These are phyloP conservation scores for Novymonas esmeraldas DNA, from an alignment of 208 protist genomes.

Conservation along the genomic window DNA sequence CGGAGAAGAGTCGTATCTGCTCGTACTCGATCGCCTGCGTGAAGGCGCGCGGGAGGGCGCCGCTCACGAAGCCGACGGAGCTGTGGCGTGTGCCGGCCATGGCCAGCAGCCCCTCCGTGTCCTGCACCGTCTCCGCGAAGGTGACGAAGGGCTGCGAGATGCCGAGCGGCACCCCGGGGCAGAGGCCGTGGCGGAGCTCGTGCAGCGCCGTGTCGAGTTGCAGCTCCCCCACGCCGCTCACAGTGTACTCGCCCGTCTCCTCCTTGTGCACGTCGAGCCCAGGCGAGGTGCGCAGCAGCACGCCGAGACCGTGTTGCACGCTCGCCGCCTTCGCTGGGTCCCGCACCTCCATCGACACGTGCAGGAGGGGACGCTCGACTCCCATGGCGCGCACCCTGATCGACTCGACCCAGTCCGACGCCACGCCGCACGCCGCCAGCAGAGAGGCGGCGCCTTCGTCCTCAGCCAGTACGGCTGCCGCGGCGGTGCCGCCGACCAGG, in stretches of 20 bases:
- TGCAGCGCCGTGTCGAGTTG: conserved; percentile 98
- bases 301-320: conserved; percentile 95
- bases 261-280: conserved; percentile 93
- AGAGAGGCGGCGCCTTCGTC: conserved; percentile 24
- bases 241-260: conserved; percentile 98
- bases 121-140: conserved; percentile 98
- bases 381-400: conserved; percentile 44
- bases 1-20: conserved; percentile 49
- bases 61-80: conserved; percentile 55
- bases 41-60: conserved; percentile 40
- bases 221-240: conserved; percentile 98
- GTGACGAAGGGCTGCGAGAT: conserved; percentile 96
- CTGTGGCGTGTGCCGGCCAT: conserved; percentile 52
- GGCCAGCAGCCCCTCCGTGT: conserved; percentile 81
- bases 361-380: conserved; percentile 72
- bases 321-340: conserved; percentile 94
- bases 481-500: conserved; percentile 52
- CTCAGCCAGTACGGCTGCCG: conserved; percentile 37
- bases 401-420: conserved; percentile 48
- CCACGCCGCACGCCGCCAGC: neutral
- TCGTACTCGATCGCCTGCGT: conserved; percentile 57
- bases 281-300: conserved; percentile 92
- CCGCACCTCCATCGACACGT: conserved; percentile 97
- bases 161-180: conserved; percentile 53
- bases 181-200: conserved; percentile 92